These are phyloP conservation scores for Xylaria bambusicola DNA, from an alignment of 495 filamentous ascomycete genomes.

Conservation along the genomic window DNA sequence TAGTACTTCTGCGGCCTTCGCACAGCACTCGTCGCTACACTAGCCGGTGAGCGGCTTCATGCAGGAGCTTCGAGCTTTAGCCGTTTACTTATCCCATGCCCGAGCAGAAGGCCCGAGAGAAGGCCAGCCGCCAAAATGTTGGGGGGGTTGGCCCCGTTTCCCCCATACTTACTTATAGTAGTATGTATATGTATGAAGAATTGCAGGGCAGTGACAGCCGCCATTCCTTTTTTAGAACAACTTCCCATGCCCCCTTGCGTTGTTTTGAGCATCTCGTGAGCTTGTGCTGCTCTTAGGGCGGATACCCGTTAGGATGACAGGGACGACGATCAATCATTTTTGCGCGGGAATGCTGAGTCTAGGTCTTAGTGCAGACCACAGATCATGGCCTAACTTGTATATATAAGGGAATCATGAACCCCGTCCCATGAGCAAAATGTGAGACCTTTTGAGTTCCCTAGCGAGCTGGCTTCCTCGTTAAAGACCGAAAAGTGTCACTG, in stretches of 20 bases:
- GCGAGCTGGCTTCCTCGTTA: too few species aligned
- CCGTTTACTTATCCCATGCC: too few species aligned
- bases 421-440: neutral
- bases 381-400: neutral
- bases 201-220: neutral
- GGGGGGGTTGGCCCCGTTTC: too few species aligned
- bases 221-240: constrained; percentile 11
- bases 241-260: neutral
- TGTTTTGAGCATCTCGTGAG: constrained; percentile 5
- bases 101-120: too few species aligned
- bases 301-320: neutral
- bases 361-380: neutral
- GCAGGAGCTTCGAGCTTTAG: too few species aligned
- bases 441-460: too few species aligned
- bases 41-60: neutral
- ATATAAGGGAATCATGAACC: constrained; percentile 4
- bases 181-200: neutral
- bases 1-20: neutral
- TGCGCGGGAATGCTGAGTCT: too few species aligned
- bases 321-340: neutral
- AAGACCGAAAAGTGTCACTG: neutral
- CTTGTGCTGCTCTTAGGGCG: neutral
- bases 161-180: too few species aligned
- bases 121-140: too few species aligned
- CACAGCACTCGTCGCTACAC: neutral